Base-by-base conservation (phyloP, 2,329 filamentous ascomycete species). In the Ophiocordyceps sinensis region DNA sequence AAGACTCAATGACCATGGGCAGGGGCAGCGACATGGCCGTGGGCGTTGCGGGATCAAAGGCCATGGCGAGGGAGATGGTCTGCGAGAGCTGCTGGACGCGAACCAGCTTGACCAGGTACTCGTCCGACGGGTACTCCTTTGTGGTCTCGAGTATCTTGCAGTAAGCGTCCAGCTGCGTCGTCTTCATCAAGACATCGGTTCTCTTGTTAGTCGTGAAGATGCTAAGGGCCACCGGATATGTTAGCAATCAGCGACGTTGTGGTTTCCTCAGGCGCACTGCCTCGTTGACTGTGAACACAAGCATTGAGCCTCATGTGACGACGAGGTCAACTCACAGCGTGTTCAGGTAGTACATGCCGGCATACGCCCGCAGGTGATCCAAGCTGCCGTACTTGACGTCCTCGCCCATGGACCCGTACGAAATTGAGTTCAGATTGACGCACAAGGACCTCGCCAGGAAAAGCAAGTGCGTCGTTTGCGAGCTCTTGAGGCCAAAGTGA, bases 271-370 rank as follows among this genome's bases (percentile, higher is more conserved):
- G 6, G 23, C 23, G 23, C 9, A 2, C 9, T 26, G 23, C 23
- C 23, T 26, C 6, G 23, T 26, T 26, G 6, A 26, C 6, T 26
- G 5, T 9, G 19, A 19, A 26, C 6, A 9, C 2, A 26, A 7
- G 23, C 23, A 26, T 26, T 26, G 5, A 26, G 5, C 6, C 5
- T 26, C 2, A 4, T 26, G 23, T 26, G 23, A 6, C 23, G 23
- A 26, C 12, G 23, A 19, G 28, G 2, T 9, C 5, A 21, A 56
- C 65, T 50, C 44, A 70, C 67, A 68, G 48, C 7, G 68, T 67
- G 28, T 68, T 66, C 4, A 72, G 47, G 41, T 72, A 73, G 43
- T 70, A 73, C 4, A 65, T 66, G 3, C 67, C 68, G 1, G 61
- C 60, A 49, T 67, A 70, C 0, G 67, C 66, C 36, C 70, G 58